Conservation (phyloP, 2,329 filamentous ascomycete species). For the Apiospora koreana region DNA sequence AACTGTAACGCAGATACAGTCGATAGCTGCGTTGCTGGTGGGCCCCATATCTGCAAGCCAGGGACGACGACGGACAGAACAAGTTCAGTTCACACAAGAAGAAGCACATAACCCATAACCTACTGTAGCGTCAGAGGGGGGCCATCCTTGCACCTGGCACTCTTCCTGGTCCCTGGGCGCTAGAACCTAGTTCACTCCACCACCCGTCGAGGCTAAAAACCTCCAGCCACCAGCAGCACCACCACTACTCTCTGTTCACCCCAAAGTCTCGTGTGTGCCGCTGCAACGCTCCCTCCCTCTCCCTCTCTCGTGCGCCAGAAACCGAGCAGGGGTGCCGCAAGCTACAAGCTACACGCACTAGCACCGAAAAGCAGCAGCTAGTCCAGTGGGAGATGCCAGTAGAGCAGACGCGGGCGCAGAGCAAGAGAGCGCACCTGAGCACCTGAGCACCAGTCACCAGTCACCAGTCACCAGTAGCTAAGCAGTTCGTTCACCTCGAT, state of each 20-base stretch:
- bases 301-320: neutral
- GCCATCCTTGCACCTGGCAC: neutral
- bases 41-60: neutral
- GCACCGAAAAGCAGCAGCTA: neutral
- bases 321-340: neutral
- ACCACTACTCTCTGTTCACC: slow-evolving; percentile 9
- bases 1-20: neutral
- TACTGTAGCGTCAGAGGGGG: neutral
- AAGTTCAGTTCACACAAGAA: neutral
- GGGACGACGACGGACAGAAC: neutral
- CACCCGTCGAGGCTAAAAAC: slow-evolving; percentile 10
- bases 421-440: neutral
- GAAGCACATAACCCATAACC: neutral
- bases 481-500: slow-evolving; percentile 9
- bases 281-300: neutral
- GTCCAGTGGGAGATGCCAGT: slow-evolving; percentile 3
- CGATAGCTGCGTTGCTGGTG: neutral
- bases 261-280: slow-evolving; percentile 8
- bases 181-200: slow-evolving; percentile 2
- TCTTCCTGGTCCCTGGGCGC: neutral
- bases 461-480: neutral
- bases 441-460: slow-evolving; percentile 2
- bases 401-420: neutral
- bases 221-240: slow-evolving; percentile 8
- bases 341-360: slow-evolving; percentile 5